Conservation (phyloP, 208 protist genomes). For the Leishmania braziliensis region DNA sequence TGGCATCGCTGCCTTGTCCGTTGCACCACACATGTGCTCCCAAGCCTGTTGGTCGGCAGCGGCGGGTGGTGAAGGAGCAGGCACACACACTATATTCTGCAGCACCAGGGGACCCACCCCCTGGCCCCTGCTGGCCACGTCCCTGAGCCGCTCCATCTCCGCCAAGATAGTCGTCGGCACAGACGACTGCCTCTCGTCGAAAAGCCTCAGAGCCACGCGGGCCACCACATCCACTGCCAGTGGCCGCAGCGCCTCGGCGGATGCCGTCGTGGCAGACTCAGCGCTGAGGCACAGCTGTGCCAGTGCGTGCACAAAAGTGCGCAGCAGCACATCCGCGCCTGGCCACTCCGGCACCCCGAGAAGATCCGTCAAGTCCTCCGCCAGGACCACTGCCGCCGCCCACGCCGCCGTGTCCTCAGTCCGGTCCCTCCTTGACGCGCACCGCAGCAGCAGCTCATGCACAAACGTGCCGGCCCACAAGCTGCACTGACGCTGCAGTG, state of each 20-base stretch:
- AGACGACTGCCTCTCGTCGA: conserved; percentile 29
- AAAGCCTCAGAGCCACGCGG: conserved; percentile 57
- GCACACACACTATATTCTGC: conserved; percentile 8
- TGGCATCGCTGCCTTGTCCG: not conserved
- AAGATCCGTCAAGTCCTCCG: conserved; percentile 77
- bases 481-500: conserved; percentile 65
- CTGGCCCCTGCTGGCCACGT: conserved; percentile 1
- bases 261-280: conserved; percentile 7
- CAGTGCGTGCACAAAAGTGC: conserved; percentile 45
- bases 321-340: conserved; percentile 73
- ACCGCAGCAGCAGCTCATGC: conserved; percentile 36
- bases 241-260: conserved; percentile 35
- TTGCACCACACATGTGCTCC: conserved; percentile 9
- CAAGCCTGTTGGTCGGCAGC: conserved; percentile 20
- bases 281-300: conserved; percentile 35
- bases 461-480: conserved; percentile 52
- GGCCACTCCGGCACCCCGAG: conserved; percentile 76
- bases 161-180: conserved; percentile 20
- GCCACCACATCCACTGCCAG: conserved; percentile 71
- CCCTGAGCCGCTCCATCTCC: conserved; percentile 25
- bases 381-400: conserved; percentile 43
- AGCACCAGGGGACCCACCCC: conserved; percentile 8
- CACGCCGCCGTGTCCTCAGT: conserved; percentile 42
- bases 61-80: not conserved
- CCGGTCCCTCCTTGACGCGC: conserved; percentile 16